phyloP scores from a whole-genome alignment of 2,329 filamentous ascomycete species.

The Tolypocladium capitatum region DNA sequence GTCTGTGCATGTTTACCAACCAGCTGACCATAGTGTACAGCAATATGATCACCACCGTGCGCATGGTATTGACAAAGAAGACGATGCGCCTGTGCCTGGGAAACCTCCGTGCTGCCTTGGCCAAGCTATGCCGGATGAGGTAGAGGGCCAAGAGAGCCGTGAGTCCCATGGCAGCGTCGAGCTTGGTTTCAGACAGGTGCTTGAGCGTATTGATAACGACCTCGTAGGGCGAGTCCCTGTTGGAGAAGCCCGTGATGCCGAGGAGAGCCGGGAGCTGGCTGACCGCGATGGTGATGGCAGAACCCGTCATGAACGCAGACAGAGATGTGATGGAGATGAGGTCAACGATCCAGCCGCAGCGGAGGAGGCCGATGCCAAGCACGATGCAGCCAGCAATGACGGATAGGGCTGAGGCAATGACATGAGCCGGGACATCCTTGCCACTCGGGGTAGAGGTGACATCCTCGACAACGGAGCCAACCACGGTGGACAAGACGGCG shows the following conservation, averaged over 20 bases:
- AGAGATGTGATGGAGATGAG: conserved; percentile 84
- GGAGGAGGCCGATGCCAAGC: conserved; percentile 61
- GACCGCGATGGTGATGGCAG: conserved; percentile 73
- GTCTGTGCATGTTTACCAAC: conserved; percentile 60
- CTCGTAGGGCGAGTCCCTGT: conserved; percentile 62
- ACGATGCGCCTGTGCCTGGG: conserved; percentile 58
- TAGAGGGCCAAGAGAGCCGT: conserved; percentile 70
- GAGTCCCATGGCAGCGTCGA: conserved; percentile 86
- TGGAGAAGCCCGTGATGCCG: conserved; percentile 64
- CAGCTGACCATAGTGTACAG: conserved; percentile 88
- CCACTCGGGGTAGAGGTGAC: conserved; percentile 33
- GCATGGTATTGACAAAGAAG: conserved; percentile 85
- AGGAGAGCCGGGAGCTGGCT: conserved; percentile 76
- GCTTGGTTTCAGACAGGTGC: conserved; percentile 47
- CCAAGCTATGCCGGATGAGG: conserved; percentile 54
- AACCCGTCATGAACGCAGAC: conserved; percentile 94
- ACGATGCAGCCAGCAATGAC: conserved; percentile 70
- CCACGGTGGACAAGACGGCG: conserved; percentile 85
- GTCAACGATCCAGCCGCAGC: conserved; percentile 82
- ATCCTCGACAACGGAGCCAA: conserved; percentile 65
- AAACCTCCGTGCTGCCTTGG: conserved; percentile 51
- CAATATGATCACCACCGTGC: conserved; percentile 82
- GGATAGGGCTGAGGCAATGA: conserved; percentile 66
- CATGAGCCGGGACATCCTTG: conserved; percentile 45
- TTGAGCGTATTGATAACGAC: conserved; percentile 77